phyloP scores from a whole-genome alignment of 768 basidiomycete genomes.

The Pulveroboletus ravenelii region DNA sequence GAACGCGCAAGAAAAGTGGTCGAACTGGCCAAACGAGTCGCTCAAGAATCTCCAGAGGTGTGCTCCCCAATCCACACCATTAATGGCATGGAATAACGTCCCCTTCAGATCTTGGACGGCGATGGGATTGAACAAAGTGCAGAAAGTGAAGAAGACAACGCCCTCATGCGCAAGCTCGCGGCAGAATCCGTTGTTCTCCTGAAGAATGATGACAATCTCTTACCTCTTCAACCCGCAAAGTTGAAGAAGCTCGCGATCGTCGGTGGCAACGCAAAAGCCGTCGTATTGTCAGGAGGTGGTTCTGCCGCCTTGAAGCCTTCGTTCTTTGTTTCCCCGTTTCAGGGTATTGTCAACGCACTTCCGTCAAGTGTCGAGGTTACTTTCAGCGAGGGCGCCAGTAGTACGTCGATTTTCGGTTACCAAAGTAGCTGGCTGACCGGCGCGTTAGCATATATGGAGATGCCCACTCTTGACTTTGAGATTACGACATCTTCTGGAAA shows the following conservation, averaged over 20 bases:
- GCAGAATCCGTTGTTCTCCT: constrained; percentile 69
- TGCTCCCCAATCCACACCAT: not conserved
- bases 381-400: constrained; percentile 65
- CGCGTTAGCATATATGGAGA: constrained; percentile 52
- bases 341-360: constrained; percentile 65
- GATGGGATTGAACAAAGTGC: constrained; percentile 62
- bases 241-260: constrained; percentile 72
- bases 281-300: constrained; percentile 72
- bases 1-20: constrained; percentile 63
- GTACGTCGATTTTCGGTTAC: constrained; percentile 32
- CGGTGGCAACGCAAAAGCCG: constrained; percentile 59
- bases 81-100: not conserved
- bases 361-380: constrained; percentile 47
- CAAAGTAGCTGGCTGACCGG: not conserved
- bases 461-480: constrained; percentile 67
- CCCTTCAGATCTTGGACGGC: constrained; percentile 57
- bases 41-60: constrained; percentile 62
- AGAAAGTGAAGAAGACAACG: constrained; percentile 57
- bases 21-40: constrained; percentile 65
- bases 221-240: constrained; percentile 33
- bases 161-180: constrained; percentile 63
- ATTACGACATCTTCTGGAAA: constrained; percentile 54
- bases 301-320: constrained; percentile 66
- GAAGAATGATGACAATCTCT: constrained; percentile 55
- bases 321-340: constrained; percentile 73